Conservation (phyloP, 495 filamentous ascomycete genomes). For the Hypoxylon cercidicola region DNA sequence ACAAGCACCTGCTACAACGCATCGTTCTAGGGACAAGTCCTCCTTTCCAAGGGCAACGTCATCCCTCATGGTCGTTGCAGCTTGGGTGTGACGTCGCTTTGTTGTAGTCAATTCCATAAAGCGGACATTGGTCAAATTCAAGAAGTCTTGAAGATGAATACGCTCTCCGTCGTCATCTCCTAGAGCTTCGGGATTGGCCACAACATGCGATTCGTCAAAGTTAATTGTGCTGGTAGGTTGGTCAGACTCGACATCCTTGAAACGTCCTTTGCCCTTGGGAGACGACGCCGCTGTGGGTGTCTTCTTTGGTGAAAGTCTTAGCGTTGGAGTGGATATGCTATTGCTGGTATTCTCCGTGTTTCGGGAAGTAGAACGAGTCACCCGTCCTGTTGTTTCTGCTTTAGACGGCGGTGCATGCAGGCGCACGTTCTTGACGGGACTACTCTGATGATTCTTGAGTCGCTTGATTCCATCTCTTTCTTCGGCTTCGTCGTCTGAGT, state of each 20-base stretch:
- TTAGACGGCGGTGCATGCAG: slow-evolving; percentile 74
- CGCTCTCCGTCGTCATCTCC: slow-evolving; percentile 65
- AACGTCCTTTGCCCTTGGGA: slow-evolving; percentile 61
- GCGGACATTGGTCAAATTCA: slow-evolving; percentile 93
- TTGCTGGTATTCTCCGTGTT: slow-evolving; percentile 44
- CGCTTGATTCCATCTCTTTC: slow-evolving; percentile 72
- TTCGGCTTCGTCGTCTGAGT: slow-evolving; percentile 74
- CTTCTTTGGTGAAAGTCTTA: slow-evolving; percentile 57
- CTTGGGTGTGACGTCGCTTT: slow-evolving; percentile 87
- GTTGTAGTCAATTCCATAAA: slow-evolving; percentile 97
- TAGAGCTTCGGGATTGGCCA: slow-evolving; percentile 47
- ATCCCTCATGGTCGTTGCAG: slow-evolving; percentile 60
- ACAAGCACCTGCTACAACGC: slow-evolving; percentile 88
- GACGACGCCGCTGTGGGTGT: slow-evolving; percentile 49
- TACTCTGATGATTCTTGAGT: slow-evolving; percentile 74
- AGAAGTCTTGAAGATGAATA: slow-evolving; percentile 89
- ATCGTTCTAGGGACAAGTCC: slow-evolving; percentile 71
- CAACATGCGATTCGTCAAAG: slow-evolving; percentile 54
- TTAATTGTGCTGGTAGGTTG: slow-evolving; percentile 57
- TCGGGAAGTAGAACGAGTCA: slow-evolving; percentile 63
- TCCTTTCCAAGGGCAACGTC: slow-evolving; percentile 54
- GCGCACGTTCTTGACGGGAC: slow-evolving; percentile 79
- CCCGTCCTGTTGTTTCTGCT: slow-evolving; percentile 69
- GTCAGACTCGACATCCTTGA: slow-evolving; percentile 57
- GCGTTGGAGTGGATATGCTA: slow-evolving; percentile 53